Evolutionary conservation across 805 yeast genomes (phyloP), one percentile per base, ranked within the genome.

Genomic region (Yarrowia keelungensis): DNA sequence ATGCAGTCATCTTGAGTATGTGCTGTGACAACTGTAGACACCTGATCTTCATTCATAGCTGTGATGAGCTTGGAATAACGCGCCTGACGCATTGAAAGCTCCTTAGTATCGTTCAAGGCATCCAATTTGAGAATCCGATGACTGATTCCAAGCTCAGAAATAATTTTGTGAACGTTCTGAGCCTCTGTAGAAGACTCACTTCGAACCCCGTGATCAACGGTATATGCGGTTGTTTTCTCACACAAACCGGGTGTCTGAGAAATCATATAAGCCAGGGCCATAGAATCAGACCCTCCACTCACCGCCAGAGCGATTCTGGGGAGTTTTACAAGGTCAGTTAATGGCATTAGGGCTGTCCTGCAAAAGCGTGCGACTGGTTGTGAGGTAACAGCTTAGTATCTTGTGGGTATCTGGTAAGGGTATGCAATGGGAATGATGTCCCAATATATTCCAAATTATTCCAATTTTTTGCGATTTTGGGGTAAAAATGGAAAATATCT

Each of bases 221-320:
- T 88, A 45, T 89, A 79, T 2, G 92, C 91, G 35, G 84, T 71
- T 0, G 72, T 69, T 1, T 78, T 74, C 8, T 76, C 73, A 58
- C 78, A 70, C 2, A 70, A 66, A 3, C 65, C 69, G 11, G 80
- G 77, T 72, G 79, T 83, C 35, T 78, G 75, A 0, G 79, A 70
- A 5, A 88, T 75, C 19, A 89, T 78, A 71, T 83, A 82, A 0
- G 89, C 81, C 53, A 90, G 75, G 14, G 90, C 87, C 86, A 90
- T 87, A 0, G 95, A 90, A 74, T 90, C 96, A 0, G 88, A 92
- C 0, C 96, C 96, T 1, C 97, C 97, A 15, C 92, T 87, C 0
- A 90, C 82, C 0, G 92, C 92, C 16, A 90, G 76, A 5, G 81
- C 85, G 36, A 54, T 9, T 15, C 38, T 39, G 15, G 46, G 47